A percentile compares a stretch with the other conserved stretches of the same genome.
Conservation (phyloP, 495 filamentous ascomycete genomes). For the Daldinia bambusicola region DNA sequence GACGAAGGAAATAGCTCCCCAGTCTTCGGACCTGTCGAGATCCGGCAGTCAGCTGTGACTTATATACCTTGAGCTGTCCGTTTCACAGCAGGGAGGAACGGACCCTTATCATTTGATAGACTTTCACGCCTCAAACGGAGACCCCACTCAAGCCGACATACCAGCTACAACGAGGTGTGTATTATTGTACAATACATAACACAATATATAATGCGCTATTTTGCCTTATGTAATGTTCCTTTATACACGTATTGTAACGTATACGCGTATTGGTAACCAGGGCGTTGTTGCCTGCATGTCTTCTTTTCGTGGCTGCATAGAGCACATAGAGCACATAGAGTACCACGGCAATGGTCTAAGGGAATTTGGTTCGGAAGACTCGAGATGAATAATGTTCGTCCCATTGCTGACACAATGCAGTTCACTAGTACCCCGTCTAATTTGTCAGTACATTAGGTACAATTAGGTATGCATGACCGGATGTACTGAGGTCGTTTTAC, state of each 20-base stretch:
- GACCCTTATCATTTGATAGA: conserved; percentile 32
- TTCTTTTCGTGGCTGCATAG: background rate
- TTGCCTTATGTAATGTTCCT: no score
- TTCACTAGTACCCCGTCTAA: conserved; percentile 10
- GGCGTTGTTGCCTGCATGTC: background rate
- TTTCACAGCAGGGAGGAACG: conserved; percentile 41
- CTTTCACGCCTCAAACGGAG: conserved; percentile 42
- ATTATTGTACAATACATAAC: background rate
- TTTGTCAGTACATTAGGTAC: conserved; percentile 32
- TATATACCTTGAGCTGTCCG: conserved; percentile 21
- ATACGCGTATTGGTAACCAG: background rate
- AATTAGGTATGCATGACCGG: no score
- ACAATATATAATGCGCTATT: no score
- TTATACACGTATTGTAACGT: no score
- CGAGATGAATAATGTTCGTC: conserved; percentile 33
- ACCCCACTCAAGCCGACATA: conserved; percentile 31
- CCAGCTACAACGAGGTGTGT: background rate
- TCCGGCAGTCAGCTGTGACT: conserved; percentile 1
- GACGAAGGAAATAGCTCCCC: conserved; percentile 1
- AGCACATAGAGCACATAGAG: no score
- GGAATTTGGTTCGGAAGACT: conserved; percentile 3
- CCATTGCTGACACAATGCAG: conserved; percentile 19
- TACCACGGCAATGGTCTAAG: background rate
- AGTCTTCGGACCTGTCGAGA: background rate
- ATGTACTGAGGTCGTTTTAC: no score